Evolutionary conservation across 192 early-diverging fungal species (phyloP).

Genomic region (Rhizophagus sp.): DNA sequence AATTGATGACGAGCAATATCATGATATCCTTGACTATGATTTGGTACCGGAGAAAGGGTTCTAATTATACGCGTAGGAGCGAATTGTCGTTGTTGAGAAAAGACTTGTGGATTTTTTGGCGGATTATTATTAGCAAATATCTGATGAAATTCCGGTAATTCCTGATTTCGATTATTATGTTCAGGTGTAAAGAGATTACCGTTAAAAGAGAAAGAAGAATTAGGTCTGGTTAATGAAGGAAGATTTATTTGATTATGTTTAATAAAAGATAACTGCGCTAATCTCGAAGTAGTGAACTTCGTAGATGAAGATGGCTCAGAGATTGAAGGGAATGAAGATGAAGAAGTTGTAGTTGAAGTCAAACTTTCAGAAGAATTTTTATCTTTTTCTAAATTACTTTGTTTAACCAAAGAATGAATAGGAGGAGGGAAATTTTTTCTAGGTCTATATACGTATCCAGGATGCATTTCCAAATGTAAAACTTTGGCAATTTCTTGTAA

Average conservation of each 20-base stretch:
- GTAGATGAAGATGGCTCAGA: not conserved
- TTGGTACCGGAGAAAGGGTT: not conserved
- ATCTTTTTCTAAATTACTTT: no score
- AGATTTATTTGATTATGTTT: not conserved
- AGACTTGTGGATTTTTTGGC: no score
- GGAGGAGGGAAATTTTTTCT: not conserved
- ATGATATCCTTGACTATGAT: not conserved
- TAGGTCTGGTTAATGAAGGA: not conserved
- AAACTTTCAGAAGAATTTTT: no score
- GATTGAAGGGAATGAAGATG: not conserved
- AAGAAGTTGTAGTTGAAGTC: no score
- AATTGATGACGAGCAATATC: not conserved
- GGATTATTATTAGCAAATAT: not conserved
- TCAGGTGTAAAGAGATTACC: not conserved
- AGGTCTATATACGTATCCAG: slow-evolving; percentile 31
- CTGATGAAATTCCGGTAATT: not conserved
- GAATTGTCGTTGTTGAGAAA: no score
- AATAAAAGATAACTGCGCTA: not conserved
- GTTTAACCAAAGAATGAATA: no score
- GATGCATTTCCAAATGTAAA: slow-evolving; percentile 30
- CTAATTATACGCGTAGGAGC: not conserved
- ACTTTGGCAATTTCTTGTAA: slow-evolving; percentile 24
- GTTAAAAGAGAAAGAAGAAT: not conserved
- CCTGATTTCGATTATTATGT: not conserved
- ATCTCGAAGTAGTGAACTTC: not conserved